Base-by-base conservation (phyloP, 2,329 filamentous ascomycete species). In the Fonsecaea pugnacius region DNA sequence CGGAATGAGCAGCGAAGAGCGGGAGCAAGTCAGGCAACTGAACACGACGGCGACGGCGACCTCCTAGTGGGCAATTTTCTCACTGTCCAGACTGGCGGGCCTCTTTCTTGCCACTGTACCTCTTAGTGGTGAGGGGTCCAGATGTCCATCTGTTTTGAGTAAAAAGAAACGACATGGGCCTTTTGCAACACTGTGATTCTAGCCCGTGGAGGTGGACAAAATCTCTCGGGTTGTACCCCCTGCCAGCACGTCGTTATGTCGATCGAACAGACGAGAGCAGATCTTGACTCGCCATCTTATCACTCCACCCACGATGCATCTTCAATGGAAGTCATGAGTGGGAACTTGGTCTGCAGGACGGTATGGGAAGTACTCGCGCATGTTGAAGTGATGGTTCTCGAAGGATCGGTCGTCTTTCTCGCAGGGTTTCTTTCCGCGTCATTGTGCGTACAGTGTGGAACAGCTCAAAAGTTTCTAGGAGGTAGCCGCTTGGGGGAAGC, bases 1-100 rank as follows among this genome's bases (percentile, higher is more conserved):
- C 14, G 64, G 64, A 2, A 36, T 68, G 36, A 62, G 53, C 36
- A 56, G 21, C 16, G 58, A 67, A 40, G 67, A 69, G n/a, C 57
- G 63, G 14, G 53, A 64, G 27, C n/a, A 60, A 36, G 63, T 65
- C 30, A 64, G 67, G 48, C 59, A 40, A 27, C 35, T 66, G 36
- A 68, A 65, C 55, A 65, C 65, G 54, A 57, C 43, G 43, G 43
- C 43, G 21, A 48, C 18, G 43, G 43, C 43, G 21, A 48, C 18
- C 18, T 24, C 43, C 43, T 48, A 48, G 43, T 48, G 43, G 33
- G 43, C 21, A 48, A 18, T 5, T 24, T 14, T 14, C 18, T 24
- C 43, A 10, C 8, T 9, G 43, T 48, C 24, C 12, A 21, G 12
- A 48, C 43, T 1, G 43, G 21, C 43, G 43, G 43, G 43, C 18